Percentiles rank a stretch among this genome's conserved stretches.
phyloP scores from a whole-genome alignment of 352 stramenopile species.

The Pythium scleroteichum region DNA sequence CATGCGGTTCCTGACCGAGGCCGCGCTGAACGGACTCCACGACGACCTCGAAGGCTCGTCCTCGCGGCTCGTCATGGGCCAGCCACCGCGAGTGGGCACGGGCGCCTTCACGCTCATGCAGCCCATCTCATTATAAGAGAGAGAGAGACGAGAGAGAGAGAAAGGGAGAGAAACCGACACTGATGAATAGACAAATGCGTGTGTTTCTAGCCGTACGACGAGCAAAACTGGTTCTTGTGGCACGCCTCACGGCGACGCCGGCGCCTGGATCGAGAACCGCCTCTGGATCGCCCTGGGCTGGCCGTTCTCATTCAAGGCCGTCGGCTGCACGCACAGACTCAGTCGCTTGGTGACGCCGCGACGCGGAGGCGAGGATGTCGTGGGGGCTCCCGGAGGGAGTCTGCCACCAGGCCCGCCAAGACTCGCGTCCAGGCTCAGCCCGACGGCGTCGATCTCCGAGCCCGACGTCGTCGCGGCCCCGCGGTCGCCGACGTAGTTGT shows the following conservation, averaged over 20 bases:
- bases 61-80: slow-evolving; percentile 94
- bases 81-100: slow-evolving; percentile 94
- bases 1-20: slow-evolving; percentile 97
- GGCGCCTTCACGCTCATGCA: slow-evolving; percentile 95
- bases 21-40: slow-evolving; percentile 87
- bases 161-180: neutral
- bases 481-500: slow-evolving; percentile 65
- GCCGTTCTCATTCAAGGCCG: slow-evolving; percentile 12
- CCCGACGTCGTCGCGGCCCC: neutral
- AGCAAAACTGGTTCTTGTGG: slow-evolving; percentile 7
- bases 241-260: neutral
- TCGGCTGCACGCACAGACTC: slow-evolving; percentile 47
- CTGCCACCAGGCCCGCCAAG: neutral
- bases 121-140: slow-evolving; percentile 71
- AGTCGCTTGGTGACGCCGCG: slow-evolving; percentile 33
- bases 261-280: slow-evolving; percentile 43
- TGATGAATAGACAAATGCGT: slow-evolving; percentile 12
- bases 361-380: neutral
- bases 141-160: neutral
- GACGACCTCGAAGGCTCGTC: slow-evolving; percentile 94
- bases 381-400: too few relatives aligned
- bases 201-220: neutral
- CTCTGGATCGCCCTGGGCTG: slow-evolving; percentile 39
- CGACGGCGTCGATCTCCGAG: neutral
- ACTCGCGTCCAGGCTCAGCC: neutral